Evolutionary conservation across 805 yeast genomes (phyloP).

Genomic region (Ogataea siamensis): DNA sequence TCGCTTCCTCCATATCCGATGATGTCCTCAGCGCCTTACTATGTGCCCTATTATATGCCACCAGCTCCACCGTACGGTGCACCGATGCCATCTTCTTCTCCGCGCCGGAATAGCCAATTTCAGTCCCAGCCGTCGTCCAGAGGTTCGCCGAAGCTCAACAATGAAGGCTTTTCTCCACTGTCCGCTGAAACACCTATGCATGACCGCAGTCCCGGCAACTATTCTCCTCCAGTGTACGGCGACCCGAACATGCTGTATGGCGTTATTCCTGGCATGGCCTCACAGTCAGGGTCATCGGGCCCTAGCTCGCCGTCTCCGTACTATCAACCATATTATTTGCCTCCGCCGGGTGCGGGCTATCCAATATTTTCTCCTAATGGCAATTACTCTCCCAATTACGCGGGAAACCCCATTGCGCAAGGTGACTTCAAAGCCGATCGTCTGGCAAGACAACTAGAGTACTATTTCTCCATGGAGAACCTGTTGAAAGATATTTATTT

Average conservation of each 20-base stretch:
- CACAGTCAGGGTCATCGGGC: constrained; percentile 13
- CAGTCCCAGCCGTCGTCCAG: constrained; percentile 17
- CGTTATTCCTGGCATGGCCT: constrained; percentile 9
- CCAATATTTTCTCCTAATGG: constrained; percentile 10
- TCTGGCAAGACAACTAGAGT: constrained; percentile 61
- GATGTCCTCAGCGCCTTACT: constrained; percentile 19
- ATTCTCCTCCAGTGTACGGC: constrained; percentile 17
- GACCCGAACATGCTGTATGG: constrained; percentile 20
- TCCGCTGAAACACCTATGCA: background rate
- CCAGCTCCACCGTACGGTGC: constrained; percentile 14
- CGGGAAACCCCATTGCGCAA: background rate
- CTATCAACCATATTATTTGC: constrained; percentile 15
- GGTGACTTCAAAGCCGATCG: constrained; percentile 17
- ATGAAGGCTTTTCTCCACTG: background rate
- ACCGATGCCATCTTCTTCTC: constrained; percentile 9
- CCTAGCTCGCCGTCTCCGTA: constrained; percentile 12
- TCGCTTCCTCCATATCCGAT: constrained; percentile 19
- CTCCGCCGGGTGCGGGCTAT: constrained; percentile 11
- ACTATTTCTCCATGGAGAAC: constrained; percentile 86
- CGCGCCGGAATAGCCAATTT: constrained; percentile 16
- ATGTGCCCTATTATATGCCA: constrained; percentile 21
- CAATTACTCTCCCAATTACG: constrained; percentile 2
- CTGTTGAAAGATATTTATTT: constrained; percentile 77
- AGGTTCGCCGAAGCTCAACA: constrained; percentile 18
- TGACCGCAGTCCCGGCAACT: constrained; percentile 1